Evolutionary conservation across 768 basidiomycete genomes (phyloP), one percentile per base, ranked within the genome.

Genomic region (Suillus cothurnatus): DNA sequence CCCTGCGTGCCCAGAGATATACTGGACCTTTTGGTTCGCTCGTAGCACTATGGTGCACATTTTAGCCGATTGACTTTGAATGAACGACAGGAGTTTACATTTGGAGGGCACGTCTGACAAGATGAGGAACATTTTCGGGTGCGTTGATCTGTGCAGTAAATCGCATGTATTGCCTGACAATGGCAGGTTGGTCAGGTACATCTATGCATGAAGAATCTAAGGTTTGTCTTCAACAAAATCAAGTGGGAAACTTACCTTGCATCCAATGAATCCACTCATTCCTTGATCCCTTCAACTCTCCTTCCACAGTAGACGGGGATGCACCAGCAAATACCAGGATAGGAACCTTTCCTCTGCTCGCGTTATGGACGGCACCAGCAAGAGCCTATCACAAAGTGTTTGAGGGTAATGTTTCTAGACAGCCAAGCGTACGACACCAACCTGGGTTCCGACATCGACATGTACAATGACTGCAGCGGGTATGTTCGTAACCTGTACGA

Each of bases 191-290:
- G 71, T 92, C 91, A n/a, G 86, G 86, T 7, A 87, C 80, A 73
- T 91, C 88, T 91, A 69, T 52, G 31, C 60, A 39, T 17, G 11
- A 36, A 36, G 32, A n/a, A 38, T 55, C 6, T 57, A 14, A 64
- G 47, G 8, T 39, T 39, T n/a, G 26, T 32, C 17, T 26, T n/a
- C n/a, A 49, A 28, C 15, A 45, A 36, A 36, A 41, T 38, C 26
- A 23, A 11, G n/a, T 5, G 14, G 4, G 23, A 5, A 50, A 2
- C 68, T 41, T 67, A 86, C 89, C 89, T 80, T 92, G 89, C 3
- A 87, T 65, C 85, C 88, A 89, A 81, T 89, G 86, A 45, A 89
- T 88, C 82, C 86, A 91, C 69, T 91, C 90, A 67, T 92, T 92
- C 68, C 89, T 81, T 0, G 81, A 81, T 0, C 90, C 91, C 53